Conservation (phyloP, 192 early-diverging fungal species). For the Mortierella claussenii region DNA sequence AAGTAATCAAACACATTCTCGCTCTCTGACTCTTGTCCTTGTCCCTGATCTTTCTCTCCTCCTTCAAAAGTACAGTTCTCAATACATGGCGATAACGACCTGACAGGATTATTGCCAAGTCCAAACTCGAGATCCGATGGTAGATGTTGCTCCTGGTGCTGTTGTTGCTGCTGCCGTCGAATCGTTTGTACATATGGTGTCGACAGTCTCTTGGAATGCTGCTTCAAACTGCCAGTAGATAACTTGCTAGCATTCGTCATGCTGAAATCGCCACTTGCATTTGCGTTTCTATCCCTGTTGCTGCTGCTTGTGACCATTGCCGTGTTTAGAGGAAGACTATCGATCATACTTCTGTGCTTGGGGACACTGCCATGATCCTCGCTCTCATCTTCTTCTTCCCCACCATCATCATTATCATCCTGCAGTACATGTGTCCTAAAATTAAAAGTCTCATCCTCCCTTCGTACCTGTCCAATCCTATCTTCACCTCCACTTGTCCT, state of each 20-base stretch:
- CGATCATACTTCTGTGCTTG: background rate
- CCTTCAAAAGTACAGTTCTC: background rate
- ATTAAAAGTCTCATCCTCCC: background rate
- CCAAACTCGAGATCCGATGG: background rate
- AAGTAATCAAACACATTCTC: no score
- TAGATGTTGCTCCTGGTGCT: slow-evolving; percentile 3
- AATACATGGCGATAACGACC: background rate
- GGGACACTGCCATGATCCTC: background rate
- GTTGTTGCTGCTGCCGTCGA: slow-evolving; percentile 26
- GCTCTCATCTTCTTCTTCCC: background rate
- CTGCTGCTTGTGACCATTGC: no score
- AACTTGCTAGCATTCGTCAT: slow-evolving; percentile 1
- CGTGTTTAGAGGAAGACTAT: no score
- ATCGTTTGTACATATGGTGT: slow-evolving; percentile 35
- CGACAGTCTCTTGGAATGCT: slow-evolving; percentile 22
- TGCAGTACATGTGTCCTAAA: slow-evolving; percentile 12
- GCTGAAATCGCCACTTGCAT: no score
- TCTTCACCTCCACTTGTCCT: no score
- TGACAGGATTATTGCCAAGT: background rate
- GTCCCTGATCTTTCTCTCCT: background rate
- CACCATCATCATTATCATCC: slow-evolving; percentile 9
- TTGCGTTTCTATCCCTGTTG: no score
- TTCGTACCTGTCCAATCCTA: background rate
- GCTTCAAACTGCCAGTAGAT: slow-evolving; percentile 9
- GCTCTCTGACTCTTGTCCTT: background rate